Conservation (phyloP, 768 basidiomycete genomes). For the Punctularia strigosozonata region DNA sequence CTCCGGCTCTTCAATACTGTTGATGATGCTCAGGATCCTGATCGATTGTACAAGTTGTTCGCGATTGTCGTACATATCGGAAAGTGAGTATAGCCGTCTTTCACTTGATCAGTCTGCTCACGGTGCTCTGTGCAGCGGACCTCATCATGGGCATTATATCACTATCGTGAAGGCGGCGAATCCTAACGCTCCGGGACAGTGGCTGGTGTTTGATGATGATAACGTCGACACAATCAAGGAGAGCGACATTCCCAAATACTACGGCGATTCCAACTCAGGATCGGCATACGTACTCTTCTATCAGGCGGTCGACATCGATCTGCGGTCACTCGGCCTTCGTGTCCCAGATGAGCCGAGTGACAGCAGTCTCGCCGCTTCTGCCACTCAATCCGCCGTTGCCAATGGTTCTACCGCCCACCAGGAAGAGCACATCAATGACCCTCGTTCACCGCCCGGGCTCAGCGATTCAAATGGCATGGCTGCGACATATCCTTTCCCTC, state of each 20-base stretch:
- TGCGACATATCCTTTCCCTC: too few species aligned
- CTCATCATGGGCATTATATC: constrained; percentile 98
- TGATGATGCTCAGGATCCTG: constrained; percentile 85
- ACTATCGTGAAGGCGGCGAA: constrained; percentile 80
- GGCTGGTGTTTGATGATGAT: constrained; percentile 96
- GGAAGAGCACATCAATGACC: too few species aligned
- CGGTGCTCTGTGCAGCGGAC: constrained; percentile 51
- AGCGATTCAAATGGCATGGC: too few species aligned
- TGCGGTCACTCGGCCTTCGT: constrained; percentile 56
- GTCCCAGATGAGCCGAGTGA: too few species aligned
- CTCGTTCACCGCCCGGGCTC: too few species aligned
- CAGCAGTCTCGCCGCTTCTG: too few species aligned
- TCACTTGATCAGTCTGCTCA: constrained; percentile 5
- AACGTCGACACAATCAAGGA: constrained; percentile 83
- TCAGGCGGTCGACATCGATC: constrained; percentile 83
- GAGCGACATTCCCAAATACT: constrained; percentile 84
- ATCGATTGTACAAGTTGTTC: constrained; percentile 88
- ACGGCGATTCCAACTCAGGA: constrained; percentile 80
- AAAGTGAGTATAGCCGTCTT: constrained; percentile 48
- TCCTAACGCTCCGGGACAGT: too few species aligned
- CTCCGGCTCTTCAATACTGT: constrained; percentile 94
- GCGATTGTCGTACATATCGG: constrained; percentile 99
- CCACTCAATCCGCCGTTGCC: constrained; percentile 8
- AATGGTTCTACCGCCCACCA: constrained; percentile 6
- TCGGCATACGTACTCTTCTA: constrained; percentile 97